These are phyloP conservation scores for Camelina neglecta DNA, from an alignment of 345 rosid genomes.

Conservation along the genomic window DNA sequence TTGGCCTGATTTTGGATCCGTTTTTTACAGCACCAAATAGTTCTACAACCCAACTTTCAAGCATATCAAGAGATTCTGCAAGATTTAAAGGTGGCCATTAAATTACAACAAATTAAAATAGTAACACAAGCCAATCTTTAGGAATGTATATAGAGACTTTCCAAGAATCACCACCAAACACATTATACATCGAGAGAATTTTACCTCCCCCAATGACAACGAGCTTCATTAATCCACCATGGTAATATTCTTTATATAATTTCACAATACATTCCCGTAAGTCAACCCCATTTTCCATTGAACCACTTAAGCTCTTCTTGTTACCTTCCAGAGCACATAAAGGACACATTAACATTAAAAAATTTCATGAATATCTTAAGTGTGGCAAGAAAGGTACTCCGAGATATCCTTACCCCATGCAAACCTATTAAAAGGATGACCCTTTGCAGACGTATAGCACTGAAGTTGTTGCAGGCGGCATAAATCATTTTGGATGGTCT, in stretches of 20 bases:
- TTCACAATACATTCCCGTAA: slow-evolving; percentile 73
- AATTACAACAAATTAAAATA: slow-evolving; percentile 21
- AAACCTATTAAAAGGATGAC: slow-evolving; percentile 82
- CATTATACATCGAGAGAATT: slow-evolving; percentile 29
- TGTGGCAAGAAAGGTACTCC: slow-evolving; percentile 29
- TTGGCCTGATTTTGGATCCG: slow-evolving; percentile 66
- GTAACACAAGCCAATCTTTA: background rate
- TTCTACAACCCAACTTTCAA: slow-evolving; percentile 89
- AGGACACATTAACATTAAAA: slow-evolving; percentile 17
- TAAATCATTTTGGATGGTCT: slow-evolving; percentile 88
- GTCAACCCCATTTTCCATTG: slow-evolving; percentile 83
- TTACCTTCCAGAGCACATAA: slow-evolving; percentile 65
- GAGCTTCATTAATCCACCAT: slow-evolving; percentile 93
- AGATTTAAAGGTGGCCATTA: slow-evolving; percentile 25
- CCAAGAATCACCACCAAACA: slow-evolving; percentile 19
- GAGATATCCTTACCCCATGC: slow-evolving; percentile 76
- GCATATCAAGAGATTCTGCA: slow-evolving; percentile 89
- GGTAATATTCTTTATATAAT: slow-evolving; percentile 71
- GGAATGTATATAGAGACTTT: slow-evolving; percentile 7
- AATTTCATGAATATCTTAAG: slow-evolving; percentile 28
- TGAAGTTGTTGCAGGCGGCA: slow-evolving; percentile 96
- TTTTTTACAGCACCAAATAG: slow-evolving; percentile 67
- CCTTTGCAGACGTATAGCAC: slow-evolving; percentile 74
- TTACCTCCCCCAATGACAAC: slow-evolving; percentile 98
- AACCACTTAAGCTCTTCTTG: slow-evolving; percentile 90